phyloP scores from a whole-genome alignment of 306 rosid species.

The Cucumis cinereus region DNA sequence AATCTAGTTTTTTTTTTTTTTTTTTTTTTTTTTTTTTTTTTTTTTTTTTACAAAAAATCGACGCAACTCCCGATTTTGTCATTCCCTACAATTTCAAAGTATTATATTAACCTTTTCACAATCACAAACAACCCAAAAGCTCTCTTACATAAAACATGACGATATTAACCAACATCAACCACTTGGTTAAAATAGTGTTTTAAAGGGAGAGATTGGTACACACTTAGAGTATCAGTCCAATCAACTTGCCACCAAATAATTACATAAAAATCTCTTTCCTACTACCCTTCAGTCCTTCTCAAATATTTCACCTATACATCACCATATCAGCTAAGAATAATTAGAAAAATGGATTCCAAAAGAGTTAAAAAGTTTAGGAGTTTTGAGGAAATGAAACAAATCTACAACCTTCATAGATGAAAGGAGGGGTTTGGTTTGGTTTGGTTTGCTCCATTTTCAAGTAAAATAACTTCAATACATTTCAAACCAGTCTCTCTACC shows the following conservation, averaged over 20 bases:
- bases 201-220: not conserved
- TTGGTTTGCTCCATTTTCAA: not conserved
- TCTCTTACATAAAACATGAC: too few species aligned
- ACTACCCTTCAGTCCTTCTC: not conserved
- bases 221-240: not conserved
- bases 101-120: too few species aligned
- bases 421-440: not conserved
- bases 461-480: not conserved
- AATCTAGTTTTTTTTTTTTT: too few species aligned
- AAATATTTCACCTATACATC: not conserved
- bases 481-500: slow-evolving; percentile 8
- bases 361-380: not conserved
- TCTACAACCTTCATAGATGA: not conserved
- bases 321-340: not conserved
- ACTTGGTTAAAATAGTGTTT: not conserved
- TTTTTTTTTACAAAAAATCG: too few species aligned
- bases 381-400: slow-evolving; percentile 1
- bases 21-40: too few species aligned
- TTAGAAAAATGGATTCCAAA: not conserved
- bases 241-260: slow-evolving; percentile 1
- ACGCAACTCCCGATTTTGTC: too few species aligned
- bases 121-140: too few species aligned
- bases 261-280: not conserved
- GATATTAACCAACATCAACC: not conserved
- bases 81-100: too few species aligned